Percentiles rank a stretch among this genome's conserved stretches.
Conservation (phyloP, 225 moss, liverwort and hornwort species). For the Neckera pumila region DNA sequence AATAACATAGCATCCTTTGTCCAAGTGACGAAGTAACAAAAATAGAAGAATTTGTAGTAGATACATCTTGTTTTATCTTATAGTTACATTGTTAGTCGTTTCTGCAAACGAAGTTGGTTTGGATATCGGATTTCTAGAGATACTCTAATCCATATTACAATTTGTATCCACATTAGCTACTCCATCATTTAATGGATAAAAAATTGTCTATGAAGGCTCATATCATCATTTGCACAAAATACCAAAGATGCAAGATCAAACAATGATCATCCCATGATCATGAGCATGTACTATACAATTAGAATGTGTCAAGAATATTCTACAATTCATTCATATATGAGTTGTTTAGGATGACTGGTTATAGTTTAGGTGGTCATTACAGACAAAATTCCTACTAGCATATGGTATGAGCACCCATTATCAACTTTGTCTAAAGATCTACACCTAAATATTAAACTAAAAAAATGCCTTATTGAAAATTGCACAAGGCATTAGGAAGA, state of each 20-base stretch:
- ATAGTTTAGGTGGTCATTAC: not conserved
- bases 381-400: not conserved
- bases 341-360: not conserved
- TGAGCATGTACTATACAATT: not conserved
- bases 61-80: not conserved
- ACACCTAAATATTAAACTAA: not conserved
- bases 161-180: too few relatives aligned
- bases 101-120: rapidly evolving
- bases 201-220: rapidly evolving
- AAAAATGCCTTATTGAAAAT: not conserved
- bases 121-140: too few relatives aligned
- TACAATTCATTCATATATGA: not conserved
- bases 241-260: not conserved
- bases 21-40: not conserved
- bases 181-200: too few relatives aligned
- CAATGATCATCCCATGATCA: not conserved
- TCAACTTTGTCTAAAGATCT: not conserved
- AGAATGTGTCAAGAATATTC: not conserved
- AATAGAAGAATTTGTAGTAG: not conserved
- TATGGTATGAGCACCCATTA: not conserved
- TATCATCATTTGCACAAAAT: rapidly evolving
- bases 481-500: not conserved
- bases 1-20: not conserved
- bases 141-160: too few relatives aligned
- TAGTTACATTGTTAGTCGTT: not conserved